phyloP scores from a whole-genome alignment of 148 eudicot genomes.

The Spergularia marina region DNA sequence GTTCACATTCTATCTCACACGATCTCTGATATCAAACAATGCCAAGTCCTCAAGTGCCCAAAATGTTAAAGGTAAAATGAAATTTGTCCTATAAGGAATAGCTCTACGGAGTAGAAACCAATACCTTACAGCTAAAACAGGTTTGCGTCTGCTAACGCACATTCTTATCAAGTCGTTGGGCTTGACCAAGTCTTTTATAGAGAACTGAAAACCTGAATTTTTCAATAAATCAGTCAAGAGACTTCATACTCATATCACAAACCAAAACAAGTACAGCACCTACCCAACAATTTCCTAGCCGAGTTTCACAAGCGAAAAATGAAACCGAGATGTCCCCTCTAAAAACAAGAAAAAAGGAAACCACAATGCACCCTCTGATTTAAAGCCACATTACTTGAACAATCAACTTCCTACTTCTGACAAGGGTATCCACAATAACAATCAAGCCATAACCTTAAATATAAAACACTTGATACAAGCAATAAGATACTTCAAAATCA shows the following conservation, averaged over 20 bases:
- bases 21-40: neutral
- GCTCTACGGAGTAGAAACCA: neutral
- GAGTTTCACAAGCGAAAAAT: neutral
- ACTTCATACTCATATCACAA: neutral
- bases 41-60: neutral
- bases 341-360: no score
- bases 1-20: no score
- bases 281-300: neutral
- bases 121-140: constrained; percentile 75
- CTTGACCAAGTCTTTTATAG: constrained; percentile 48
- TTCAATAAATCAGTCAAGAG: constrained; percentile 22
- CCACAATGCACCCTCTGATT: no score
- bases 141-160: constrained; percentile 46
- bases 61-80: neutral
- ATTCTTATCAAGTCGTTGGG: constrained; percentile 55
- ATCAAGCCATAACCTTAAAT: no score
- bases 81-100: neutral
- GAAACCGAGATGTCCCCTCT: no score
- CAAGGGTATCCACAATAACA: no score
- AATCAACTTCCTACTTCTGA: no score
- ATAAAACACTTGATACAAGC: neutral
- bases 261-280: neutral
- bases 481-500: neutral
- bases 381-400: no score
- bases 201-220: constrained; percentile 57